phyloP scores from a whole-genome alignment of 169 alveolate genomes.

The Plasmodium adleri region DNA sequence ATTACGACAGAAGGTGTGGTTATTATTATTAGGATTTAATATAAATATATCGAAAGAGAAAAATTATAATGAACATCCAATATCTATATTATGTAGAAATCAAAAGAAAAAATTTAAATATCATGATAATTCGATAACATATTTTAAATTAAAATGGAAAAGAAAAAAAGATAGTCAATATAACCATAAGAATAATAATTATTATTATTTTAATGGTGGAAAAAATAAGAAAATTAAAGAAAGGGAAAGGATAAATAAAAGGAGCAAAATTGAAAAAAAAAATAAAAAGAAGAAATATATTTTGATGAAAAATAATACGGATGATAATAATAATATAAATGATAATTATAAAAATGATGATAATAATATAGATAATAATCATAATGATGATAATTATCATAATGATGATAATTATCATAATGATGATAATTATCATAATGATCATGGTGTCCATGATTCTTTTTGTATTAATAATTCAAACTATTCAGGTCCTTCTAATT shows the following conservation, averaged over 20 bases:
- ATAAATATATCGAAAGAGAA: slow-evolving; percentile 56
- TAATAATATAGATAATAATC: background rate
- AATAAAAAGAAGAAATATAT: background rate
- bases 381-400: background rate
- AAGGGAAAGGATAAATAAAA: background rate
- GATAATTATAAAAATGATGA: no score
- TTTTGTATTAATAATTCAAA: background rate
- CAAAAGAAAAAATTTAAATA: slow-evolving; percentile 29
- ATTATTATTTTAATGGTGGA: background rate
- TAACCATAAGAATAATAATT: no score
- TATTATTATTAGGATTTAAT: slow-evolving; percentile 64
- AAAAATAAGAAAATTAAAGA: background rate
- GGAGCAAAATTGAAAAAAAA: background rate
- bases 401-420: background rate
- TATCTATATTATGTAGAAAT: slow-evolving; percentile 55
- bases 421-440: background rate
- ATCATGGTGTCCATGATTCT: background rate
- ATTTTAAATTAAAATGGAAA: slow-evolving; percentile 52
- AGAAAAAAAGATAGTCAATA: background rate
- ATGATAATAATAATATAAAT: no score
- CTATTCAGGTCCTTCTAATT: background rate
- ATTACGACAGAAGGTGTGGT: slow-evolving; percentile 66
- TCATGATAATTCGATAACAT: slow-evolving; percentile 4
- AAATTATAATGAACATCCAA: slow-evolving; percentile 72
- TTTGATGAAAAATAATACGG: no score